phyloP scores from a whole-genome alignment of 148 eudicot genomes.

The Rhododendron henanense region DNA sequence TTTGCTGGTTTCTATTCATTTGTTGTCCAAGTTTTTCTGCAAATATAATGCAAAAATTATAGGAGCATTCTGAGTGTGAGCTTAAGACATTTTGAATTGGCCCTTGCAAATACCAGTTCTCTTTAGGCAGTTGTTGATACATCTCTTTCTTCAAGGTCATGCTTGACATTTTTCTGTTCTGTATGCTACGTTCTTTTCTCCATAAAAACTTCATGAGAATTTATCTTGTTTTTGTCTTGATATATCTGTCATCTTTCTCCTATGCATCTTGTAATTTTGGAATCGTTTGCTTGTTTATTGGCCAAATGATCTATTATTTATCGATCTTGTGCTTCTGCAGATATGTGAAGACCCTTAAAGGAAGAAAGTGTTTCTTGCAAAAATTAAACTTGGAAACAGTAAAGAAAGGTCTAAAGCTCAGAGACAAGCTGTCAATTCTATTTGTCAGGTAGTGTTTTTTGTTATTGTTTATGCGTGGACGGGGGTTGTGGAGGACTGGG shows the following conservation, averaged over 20 bases:
- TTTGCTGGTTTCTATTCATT: neutral
- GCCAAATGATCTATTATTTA: neutral
- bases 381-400: constrained; percentile 68
- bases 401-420: constrained; percentile 94
- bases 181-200: neutral
- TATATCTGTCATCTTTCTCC: neutral
- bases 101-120: neutral
- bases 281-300: neutral
- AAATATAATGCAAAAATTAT: neutral
- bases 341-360: constrained; percentile 77
- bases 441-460: constrained; percentile 67
- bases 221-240: neutral
- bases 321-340: constrained; percentile 33
- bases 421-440: constrained; percentile 98
- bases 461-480: neutral
- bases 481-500: neutral
- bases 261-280: neutral
- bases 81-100: neutral
- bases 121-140: neutral
- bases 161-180: neutral
- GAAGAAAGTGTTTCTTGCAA: constrained; percentile 89
- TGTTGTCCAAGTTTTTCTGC: neutral
- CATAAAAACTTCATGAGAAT: neutral
- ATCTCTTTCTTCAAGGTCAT: neutral
- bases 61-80: neutral